Conservation (phyloP, 169 alveolate genomes). For the Perkinsus chesapeaki region DNA sequence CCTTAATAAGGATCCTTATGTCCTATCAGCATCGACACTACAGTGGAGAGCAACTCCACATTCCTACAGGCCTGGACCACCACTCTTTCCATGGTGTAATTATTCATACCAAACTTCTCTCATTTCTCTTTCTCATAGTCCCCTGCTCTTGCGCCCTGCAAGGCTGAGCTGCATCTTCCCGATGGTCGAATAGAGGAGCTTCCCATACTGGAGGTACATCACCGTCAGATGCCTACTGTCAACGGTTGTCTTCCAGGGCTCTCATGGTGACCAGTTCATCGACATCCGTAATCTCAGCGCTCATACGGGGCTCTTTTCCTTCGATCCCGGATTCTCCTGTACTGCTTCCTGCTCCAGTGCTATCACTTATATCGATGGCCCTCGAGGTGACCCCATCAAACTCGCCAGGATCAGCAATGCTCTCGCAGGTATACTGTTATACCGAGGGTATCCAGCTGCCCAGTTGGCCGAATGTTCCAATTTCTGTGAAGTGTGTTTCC, state of each 20-base stretch:
- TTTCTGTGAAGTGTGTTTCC: conserved; percentile 58
- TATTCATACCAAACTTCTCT: background rate
- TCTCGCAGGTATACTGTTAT: conserved; percentile 8
- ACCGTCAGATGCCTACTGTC: background rate
- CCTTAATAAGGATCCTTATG: background rate
- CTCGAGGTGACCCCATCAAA: conserved; percentile 42
- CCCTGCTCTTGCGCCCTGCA: background rate
- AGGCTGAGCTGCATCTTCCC: background rate
- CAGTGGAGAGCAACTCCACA: background rate
- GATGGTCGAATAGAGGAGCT: background rate
- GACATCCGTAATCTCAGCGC: conserved; percentile 11
- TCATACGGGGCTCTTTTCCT: background rate
- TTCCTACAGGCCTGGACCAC: background rate
- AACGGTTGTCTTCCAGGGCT: background rate
- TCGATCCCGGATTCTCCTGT: conserved; percentile 46
- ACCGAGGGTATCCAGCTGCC: conserved; percentile 33
- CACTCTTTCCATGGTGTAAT: background rate
- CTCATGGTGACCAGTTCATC: background rate
- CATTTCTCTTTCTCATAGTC: background rate
- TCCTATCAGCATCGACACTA: background rate
- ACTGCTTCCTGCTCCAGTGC: conserved; percentile 62
- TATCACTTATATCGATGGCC: conserved; percentile 75
- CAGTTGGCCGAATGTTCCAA: conserved; percentile 52
- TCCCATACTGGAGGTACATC: background rate
- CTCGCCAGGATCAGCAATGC: background rate